Percentiles rank a stretch among this genome's conserved stretches.
These are phyloP conservation scores for Russula virescens DNA, from an alignment of 768 basidiomycete species.

Conservation along the genomic window DNA sequence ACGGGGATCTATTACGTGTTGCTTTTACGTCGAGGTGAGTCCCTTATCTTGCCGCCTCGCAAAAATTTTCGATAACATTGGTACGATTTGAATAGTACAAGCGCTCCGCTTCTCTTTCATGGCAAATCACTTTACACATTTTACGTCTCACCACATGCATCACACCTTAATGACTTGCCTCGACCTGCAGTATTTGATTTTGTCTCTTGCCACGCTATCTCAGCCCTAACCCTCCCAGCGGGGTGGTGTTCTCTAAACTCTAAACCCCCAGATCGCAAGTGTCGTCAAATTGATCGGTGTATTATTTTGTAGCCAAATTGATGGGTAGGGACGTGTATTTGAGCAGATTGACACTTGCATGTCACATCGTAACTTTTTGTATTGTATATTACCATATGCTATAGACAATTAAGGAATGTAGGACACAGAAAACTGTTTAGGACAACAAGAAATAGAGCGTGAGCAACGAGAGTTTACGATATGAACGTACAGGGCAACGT, in stretches of 20 bases:
- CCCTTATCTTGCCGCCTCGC: neutral
- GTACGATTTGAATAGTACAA: neutral
- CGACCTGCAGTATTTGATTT: neutral
- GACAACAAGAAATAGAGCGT: neutral
- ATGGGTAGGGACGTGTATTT: neutral
- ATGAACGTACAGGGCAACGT: neutral
- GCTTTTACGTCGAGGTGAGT: conserved; percentile 1
- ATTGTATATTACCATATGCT: conserved; percentile 7
- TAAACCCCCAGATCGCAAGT: neutral
- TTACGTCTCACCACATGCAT: neutral
- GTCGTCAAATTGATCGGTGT: conserved; percentile 4
- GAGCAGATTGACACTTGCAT: no score
- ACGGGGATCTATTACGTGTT: conserved; percentile 8
- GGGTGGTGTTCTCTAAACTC: neutral
- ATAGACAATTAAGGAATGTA: conserved; percentile 3
- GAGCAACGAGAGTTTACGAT: neutral
- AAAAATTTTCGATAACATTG: no score
- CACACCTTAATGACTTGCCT: neutral
- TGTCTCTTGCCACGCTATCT: neutral
- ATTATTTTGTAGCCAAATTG: neutral
- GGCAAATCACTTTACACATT: no score
- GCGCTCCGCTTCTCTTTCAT: conserved; percentile 10
- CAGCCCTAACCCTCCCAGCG: neutral
- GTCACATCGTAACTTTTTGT: neutral
- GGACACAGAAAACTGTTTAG: neutral